A percentile compares a stretch with the other conserved stretches of the same genome.
Conservation (phyloP, 2,329 filamentous ascomycete species). For the Botrytis tulipae region DNA sequence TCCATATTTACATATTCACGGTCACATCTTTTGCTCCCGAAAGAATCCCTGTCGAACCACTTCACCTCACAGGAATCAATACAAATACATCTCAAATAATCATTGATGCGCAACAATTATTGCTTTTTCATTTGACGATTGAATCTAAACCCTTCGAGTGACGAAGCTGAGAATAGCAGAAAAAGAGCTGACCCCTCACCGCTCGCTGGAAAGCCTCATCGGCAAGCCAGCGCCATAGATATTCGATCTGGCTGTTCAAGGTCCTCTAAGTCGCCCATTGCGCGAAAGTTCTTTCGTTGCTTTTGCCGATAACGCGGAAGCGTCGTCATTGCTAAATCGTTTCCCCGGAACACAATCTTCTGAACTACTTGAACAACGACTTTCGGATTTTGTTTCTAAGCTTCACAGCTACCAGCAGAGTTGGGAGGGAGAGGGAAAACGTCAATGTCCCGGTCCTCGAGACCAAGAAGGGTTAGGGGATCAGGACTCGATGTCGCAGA, state of each 20-base stretch:
- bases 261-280: slow-evolving; percentile 37
- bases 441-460: slow-evolving; percentile 59
- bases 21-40: slow-evolving; percentile 24
- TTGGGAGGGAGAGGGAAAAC: slow-evolving; percentile 40
- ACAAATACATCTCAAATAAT: slow-evolving; percentile 29
- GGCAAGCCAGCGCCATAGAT: slow-evolving; percentile 30
- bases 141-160: slow-evolving; percentile 24
- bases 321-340: slow-evolving; percentile 34
- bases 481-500: slow-evolving; percentile 64
- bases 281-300: slow-evolving; percentile 38
- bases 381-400: slow-evolving; percentile 39
- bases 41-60: slow-evolving; percentile 33
- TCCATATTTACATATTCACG: slow-evolving; percentile 22
- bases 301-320: slow-evolving; percentile 37
- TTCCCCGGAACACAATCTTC: slow-evolving; percentile 34
- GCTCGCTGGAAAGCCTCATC: slow-evolving; percentile 33
- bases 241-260: slow-evolving; percentile 45
- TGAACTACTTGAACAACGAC: slow-evolving; percentile 35
- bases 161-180: slow-evolving; percentile 31
- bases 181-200: slow-evolving; percentile 30
- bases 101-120: slow-evolving; percentile 28
- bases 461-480: slow-evolving; percentile 54
- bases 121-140: slow-evolving; percentile 29
- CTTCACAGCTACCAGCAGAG: slow-evolving; percentile 40
- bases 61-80: slow-evolving; percentile 32